Evolutionary conservation across 495 filamentous ascomycete species (phyloP), one percentile per base, ranked within the genome.

Genomic region (Aspergillus sclerotioniger): DNA sequence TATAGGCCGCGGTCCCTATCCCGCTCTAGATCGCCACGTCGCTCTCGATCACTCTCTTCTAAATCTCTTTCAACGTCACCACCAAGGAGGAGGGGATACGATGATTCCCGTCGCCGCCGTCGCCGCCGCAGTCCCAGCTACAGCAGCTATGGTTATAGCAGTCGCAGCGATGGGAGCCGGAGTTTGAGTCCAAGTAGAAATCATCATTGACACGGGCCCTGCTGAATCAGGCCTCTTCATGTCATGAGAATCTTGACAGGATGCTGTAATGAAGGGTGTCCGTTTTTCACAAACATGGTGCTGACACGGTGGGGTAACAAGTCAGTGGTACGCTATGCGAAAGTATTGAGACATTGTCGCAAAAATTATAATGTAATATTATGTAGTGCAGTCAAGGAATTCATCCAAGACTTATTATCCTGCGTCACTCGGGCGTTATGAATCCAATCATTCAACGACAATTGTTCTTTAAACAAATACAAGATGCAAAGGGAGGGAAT

Each of bases 81-180:
- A 39, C 58, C 63, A 51, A 67, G 67, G 33, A 72, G 71, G 53
- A 63, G 68, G 53, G 62, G 57, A 15, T 69, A 63, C 33, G 70
- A 73, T 43, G 73, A 67, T 43, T 57, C 68, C 9, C 67, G 71
- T 20, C 67, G 68, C 21, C 71, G 71, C 41, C 69, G 77, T 39
- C 80, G 80, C 21, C 80, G 80, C 21, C 72, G 80, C 54, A 82
- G 79, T 63, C 79, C 80, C 17, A 83, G 80, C 57, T 83, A 83
- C 65, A 78, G 76, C 52, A 82, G 77, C 64, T 82, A 80, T 62
- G 76, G 72, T 57, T 74, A 73, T 63, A 79, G 76, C 55, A 80
- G 76, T 59, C 73, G 65, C 33, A 77, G 72, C 62, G 71, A 69
- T 51, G 60, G 76, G 25, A 80, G 78, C 58, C 70, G 75, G 35